These are phyloP conservation scores for Xylariales sp. DNA, from an alignment of 2,329 filamentous ascomycete species.

Conservation along the genomic window DNA sequence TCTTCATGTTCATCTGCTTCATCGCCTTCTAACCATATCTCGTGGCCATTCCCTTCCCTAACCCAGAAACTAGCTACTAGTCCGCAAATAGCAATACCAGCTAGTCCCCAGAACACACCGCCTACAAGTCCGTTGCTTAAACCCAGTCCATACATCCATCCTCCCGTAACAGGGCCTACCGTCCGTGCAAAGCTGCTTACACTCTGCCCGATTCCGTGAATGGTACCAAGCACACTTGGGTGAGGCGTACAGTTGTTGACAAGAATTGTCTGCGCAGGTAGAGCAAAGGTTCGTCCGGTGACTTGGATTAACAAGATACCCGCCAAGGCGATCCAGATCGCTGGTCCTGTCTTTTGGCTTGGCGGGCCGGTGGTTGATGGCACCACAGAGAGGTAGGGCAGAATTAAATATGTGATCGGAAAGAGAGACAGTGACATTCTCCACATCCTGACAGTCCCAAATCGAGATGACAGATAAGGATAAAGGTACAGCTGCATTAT, in stretches of 20 bases:
- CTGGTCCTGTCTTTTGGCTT: constrained; percentile 45
- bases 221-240: constrained; percentile 40
- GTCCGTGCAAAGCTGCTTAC: constrained; percentile 55
- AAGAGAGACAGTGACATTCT: constrained; percentile 66
- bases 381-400: constrained; percentile 67
- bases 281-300: constrained; percentile 59
- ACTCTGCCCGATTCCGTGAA: constrained; percentile 52
- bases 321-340: constrained; percentile 62
- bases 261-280: constrained; percentile 41
- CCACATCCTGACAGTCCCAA: constrained; percentile 66
- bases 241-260: constrained; percentile 46
- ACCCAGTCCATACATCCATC: constrained; percentile 56
- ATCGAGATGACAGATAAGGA: constrained; percentile 58
- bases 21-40: constrained; percentile 60
- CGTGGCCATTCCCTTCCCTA: constrained; percentile 58
- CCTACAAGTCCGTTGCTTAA: constrained; percentile 54
- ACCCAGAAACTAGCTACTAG: constrained; percentile 50
- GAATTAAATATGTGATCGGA: constrained; percentile 62
- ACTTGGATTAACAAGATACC: constrained; percentile 61
- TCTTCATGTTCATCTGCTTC: constrained; percentile 35
- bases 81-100: constrained; percentile 43
- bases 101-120: constrained; percentile 53
- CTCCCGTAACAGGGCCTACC: constrained; percentile 55
- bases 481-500: constrained; percentile 68
- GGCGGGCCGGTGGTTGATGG: constrained; percentile 46